Base-by-base conservation (phyloP, 768 basidiomycete species). In the Mycena capillaripes region DNA sequence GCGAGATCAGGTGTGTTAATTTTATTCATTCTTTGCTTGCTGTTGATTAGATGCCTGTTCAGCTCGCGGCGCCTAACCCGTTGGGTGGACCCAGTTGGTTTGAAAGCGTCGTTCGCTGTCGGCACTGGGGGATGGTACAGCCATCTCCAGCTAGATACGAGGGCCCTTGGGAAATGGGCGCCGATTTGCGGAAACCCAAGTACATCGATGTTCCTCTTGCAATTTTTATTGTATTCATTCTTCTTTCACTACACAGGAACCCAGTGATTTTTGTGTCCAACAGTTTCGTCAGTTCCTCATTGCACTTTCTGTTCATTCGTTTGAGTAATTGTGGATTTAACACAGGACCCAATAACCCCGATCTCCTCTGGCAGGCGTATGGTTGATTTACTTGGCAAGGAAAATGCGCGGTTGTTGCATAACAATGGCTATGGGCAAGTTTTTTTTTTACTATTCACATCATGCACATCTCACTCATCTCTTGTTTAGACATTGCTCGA, bases 181-280 rank as follows among this genome's bases (percentile, higher is more conserved):
- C 9, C 6, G 71, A 52, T 64, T 55, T 44, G 16, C 25, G 42
- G 16, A 73, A 69, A 30, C 67, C 67, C 34, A 73, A 66, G 72
- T 69, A 58, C 17, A 21, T 42, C 9, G 14, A 44, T 14, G 19
- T 16, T 3, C 2, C 14, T 7, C 2, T 36, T 12, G 11, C 3
- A 19, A 21, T 2, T 36, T 56, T 38, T 9, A 12, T 46, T 29
- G 10, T 23, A 17, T 3, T 6, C 32, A 1, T 42, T 7, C 55
- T 1, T 32, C n/a, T n/a, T 36, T 44, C 56, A 11, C 30, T 19
- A 6, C 3, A 34, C 52, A 72, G 71, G 36, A 73, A 69, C 46
- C 72, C 72, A 5, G 68, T 73, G 10, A 30, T 69, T 14, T 73
- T 73, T n/a, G 52, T 73, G 7, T 73, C 72, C 44, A 73, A 73